Conservation (phyloP, 2,329 filamentous ascomycete genomes). For the Periconia sp. region DNA sequence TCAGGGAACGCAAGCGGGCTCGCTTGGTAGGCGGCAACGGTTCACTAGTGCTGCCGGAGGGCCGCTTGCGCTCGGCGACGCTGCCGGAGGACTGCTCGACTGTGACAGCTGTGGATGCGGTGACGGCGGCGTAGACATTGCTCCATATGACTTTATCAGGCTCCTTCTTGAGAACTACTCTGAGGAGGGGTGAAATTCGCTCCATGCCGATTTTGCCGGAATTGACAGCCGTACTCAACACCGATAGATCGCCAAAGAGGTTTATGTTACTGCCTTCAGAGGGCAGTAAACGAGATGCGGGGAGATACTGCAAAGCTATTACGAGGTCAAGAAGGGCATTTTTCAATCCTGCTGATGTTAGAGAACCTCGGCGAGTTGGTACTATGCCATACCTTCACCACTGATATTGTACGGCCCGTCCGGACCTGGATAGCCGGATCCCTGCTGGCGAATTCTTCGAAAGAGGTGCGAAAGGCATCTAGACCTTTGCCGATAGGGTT, state of each 20-base stretch:
- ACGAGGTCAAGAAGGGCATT: slow-evolving; percentile 15
- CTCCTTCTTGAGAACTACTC: slow-evolving; percentile 30
- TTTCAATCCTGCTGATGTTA: slow-evolving; percentile 13
- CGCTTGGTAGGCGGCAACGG: slow-evolving; percentile 22
- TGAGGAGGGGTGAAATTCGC: slow-evolving; percentile 43
- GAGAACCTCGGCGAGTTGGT: slow-evolving; percentile 10
- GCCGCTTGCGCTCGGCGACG: slow-evolving; percentile 8
- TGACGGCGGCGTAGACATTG: slow-evolving; percentile 43
- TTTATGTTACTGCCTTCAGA: slow-evolving; percentile 5
- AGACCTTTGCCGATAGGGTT: slow-evolving; percentile 16
- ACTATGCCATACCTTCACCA: slow-evolving; percentile 15
- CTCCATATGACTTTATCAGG: slow-evolving; percentile 43
- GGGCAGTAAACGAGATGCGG: slow-evolving; percentile 11
- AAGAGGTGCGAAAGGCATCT: slow-evolving; percentile 16
- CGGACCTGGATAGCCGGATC: slow-evolving; percentile 14
- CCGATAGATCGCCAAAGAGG: slow-evolving; percentile 10
- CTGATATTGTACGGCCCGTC: slow-evolving; percentile 15
- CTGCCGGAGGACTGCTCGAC: slow-evolving; percentile 7
- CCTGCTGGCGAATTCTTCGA: slow-evolving; percentile 11
- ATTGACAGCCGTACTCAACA: slow-evolving; percentile 10
- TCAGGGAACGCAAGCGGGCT: slow-evolving; percentile 19
- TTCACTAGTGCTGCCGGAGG: slow-evolving; percentile 11
- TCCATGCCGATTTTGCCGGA: slow-evolving; percentile 24
- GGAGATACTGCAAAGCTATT: slow-evolving; percentile 11
- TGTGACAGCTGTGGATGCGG: slow-evolving; percentile 9